Evolutionary conservation across 2,329 filamentous ascomycete species (phyloP).

Genomic region (Ophiostoma himal-ulmi): DNA sequence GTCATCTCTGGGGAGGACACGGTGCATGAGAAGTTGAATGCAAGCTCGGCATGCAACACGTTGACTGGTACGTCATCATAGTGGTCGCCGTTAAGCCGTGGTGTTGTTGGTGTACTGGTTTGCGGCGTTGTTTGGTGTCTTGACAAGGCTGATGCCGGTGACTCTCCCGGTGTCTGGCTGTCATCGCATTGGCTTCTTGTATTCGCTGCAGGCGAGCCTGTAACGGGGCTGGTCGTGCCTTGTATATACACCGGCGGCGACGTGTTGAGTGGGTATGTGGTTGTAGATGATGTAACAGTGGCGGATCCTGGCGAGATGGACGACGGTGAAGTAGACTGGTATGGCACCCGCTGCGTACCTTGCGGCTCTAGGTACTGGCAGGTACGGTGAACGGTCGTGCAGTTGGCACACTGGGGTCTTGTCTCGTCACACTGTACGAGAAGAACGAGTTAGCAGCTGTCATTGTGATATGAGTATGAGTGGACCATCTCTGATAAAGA

Average conservation of each 20-base stretch:
- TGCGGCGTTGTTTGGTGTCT: slow-evolving; percentile 14
- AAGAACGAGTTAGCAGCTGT: not conserved
- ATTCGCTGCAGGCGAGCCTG: slow-evolving; percentile 18
- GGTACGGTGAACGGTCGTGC: slow-evolving; percentile 29
- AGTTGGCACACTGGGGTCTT: slow-evolving; percentile 32
- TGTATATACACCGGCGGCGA: not conserved
- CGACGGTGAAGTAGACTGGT: not conserved
- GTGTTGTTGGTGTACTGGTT: slow-evolving; percentile 17
- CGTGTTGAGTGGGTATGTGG: not conserved
- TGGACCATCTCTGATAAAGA: not conserved
- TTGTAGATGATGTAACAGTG: slow-evolving; percentile 20
- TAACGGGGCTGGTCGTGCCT: slow-evolving; percentile 6
- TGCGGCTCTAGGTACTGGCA: slow-evolving; percentile 27
- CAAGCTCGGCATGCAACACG: slow-evolving; percentile 30
- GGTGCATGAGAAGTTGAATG: slow-evolving; percentile 28
- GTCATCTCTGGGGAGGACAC: slow-evolving; percentile 23
- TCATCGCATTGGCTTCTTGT: not conserved
- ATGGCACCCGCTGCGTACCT: not conserved
- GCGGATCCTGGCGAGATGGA: not conserved
- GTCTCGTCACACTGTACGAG: slow-evolving; percentile 32
- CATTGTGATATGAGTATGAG: not conserved
- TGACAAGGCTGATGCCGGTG: slow-evolving; percentile 15
- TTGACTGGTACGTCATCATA: slow-evolving; percentile 24
- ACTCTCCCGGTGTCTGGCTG: slow-evolving; percentile 8
- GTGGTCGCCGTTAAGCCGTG: slow-evolving; percentile 12